Evolutionary conservation across 495 filamentous ascomycete genomes (phyloP).

Genomic region (Amniculicola lignicola): DNA sequence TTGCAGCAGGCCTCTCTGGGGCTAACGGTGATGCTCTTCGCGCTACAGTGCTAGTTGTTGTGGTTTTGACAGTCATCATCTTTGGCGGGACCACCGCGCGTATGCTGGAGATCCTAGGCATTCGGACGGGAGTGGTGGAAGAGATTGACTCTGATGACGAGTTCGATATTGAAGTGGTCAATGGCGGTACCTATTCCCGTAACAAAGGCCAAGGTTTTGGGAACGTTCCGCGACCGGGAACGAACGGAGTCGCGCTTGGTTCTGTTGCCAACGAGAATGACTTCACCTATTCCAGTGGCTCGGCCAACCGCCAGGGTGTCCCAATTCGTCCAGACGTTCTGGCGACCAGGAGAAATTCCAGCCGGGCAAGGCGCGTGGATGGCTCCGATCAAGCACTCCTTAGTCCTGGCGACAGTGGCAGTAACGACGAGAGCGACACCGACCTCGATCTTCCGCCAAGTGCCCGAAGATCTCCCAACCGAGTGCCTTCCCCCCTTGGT

Average conservation of each 20-base stretch:
- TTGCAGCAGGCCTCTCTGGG: slow-evolving; percentile 83
- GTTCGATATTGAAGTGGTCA: slow-evolving; percentile 89
- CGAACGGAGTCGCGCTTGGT: slow-evolving; percentile 53
- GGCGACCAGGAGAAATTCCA: slow-evolving; percentile 51
- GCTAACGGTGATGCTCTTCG: slow-evolving; percentile 73
- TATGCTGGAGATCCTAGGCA: slow-evolving; percentile 94
- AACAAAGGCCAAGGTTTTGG: slow-evolving; percentile 63
- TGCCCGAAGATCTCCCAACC: slow-evolving; percentile 35
- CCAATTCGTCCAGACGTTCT: slow-evolving; percentile 50
- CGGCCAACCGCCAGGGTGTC: slow-evolving; percentile 42
- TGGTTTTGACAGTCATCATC: slow-evolving; percentile 96
- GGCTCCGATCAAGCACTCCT: slow-evolving; percentile 67
- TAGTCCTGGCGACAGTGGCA: slow-evolving; percentile 53
- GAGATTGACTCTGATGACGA: slow-evolving; percentile 97
- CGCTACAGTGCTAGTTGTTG: slow-evolving; percentile 92
- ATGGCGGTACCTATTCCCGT: slow-evolving; percentile 67
- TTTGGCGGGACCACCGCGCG: slow-evolving; percentile 98
- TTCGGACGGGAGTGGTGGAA: slow-evolving; percentile 91
- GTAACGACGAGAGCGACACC: slow-evolving; percentile 57
- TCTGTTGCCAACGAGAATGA: slow-evolving; percentile 44
- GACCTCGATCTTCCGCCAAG: slow-evolving; percentile 51
- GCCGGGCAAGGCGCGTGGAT: slow-evolving; percentile 41
- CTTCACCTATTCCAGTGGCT: slow-evolving; percentile 58
- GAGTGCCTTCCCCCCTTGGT: slow-evolving; percentile 29
- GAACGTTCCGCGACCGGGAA: slow-evolving; percentile 63